Percentiles rank a stretch among this genome's conserved stretches.
Conservation (phyloP, 1,284 basidiomycete genomes). For the Trichosporon faecale region DNA sequence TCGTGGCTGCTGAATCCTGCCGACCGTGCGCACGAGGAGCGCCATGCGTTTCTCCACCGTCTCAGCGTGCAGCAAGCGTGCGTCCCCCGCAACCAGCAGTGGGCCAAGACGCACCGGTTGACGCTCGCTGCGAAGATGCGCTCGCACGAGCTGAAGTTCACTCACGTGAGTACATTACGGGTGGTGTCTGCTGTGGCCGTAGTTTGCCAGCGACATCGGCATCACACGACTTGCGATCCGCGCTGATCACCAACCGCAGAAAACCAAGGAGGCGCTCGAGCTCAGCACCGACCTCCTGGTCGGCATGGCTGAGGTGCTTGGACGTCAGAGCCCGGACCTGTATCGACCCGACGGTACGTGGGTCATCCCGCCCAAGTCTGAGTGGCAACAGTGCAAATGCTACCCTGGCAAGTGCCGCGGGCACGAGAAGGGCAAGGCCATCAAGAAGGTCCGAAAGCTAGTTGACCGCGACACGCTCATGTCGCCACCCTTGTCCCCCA, state of each 20-base stretch:
- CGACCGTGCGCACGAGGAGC: background rate
- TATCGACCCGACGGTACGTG: constrained; percentile 12
- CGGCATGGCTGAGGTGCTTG: constrained; percentile 6
- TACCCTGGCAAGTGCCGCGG: constrained; percentile 7
- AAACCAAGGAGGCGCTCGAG: constrained; percentile 3
- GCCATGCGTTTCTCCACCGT: background rate
- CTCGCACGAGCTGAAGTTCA: constrained; percentile 6
- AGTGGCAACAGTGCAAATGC: constrained; percentile 16
- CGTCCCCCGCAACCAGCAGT: constrained; percentile 1
- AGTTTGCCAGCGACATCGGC: background rate
- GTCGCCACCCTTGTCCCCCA: background rate
- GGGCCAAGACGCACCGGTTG: background rate
- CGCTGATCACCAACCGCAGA: background rate
- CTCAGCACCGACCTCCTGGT: constrained; percentile 8
- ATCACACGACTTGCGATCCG: background rate
- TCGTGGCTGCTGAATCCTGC: constrained; percentile 15
- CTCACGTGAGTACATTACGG: background rate
- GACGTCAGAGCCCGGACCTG: background rate
- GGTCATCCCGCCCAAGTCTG: constrained; percentile 10
- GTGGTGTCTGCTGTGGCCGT: background rate
- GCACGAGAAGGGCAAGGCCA: background rate
- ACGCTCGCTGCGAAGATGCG: background rate
- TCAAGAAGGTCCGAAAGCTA: constrained; percentile 7
- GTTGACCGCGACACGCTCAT: constrained; percentile 4
- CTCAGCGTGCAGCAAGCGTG: background rate